These are phyloP conservation scores for Cairneyella variabilis DNA, from an alignment of 495 filamentous ascomycete genomes.

Conservation along the genomic window DNA sequence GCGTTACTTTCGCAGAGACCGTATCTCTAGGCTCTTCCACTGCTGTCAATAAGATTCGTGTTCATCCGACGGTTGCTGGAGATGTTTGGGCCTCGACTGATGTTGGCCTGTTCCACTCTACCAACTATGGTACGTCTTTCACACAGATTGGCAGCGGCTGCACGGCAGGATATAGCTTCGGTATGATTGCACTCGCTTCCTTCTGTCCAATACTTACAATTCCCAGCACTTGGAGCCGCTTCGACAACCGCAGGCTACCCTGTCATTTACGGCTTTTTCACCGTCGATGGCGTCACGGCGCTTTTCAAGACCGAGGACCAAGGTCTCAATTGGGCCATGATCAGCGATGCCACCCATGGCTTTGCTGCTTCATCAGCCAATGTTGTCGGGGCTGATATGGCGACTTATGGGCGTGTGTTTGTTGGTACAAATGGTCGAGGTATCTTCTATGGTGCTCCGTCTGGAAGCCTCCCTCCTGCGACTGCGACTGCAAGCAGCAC, in stretches of 20 bases:
- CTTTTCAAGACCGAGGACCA: constrained; percentile 48
- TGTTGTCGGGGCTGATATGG: constrained; percentile 43
- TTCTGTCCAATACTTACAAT: background rate
- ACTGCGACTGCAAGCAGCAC: background rate
- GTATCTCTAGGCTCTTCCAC: constrained; percentile 33
- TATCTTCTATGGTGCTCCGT: constrained; percentile 40
- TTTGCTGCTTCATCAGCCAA: constrained; percentile 45
- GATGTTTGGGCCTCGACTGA: constrained; percentile 53
- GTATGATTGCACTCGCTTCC: constrained; percentile 5
- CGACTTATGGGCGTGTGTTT: constrained; percentile 47
- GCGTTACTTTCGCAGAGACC: constrained; percentile 37
- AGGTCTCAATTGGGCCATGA: constrained; percentile 47
- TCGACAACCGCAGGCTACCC: constrained; percentile 3
- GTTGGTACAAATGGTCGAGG: constrained; percentile 57
- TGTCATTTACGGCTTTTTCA: constrained; percentile 14
- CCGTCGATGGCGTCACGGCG: constrained; percentile 12
- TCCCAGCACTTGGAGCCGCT: constrained; percentile 8
- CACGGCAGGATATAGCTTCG: background rate
- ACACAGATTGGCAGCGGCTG: constrained; percentile 17
- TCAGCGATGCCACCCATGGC: constrained; percentile 47
- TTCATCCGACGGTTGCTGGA: constrained; percentile 44
- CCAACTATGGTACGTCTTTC: constrained; percentile 45
- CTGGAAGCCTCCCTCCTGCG: background rate
- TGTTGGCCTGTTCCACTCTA: constrained; percentile 47
- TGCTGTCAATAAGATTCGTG: constrained; percentile 42